phyloP scores from a whole-genome alignment of 495 filamentous ascomycete genomes.

The Barbatosphaeria neglecta region DNA sequence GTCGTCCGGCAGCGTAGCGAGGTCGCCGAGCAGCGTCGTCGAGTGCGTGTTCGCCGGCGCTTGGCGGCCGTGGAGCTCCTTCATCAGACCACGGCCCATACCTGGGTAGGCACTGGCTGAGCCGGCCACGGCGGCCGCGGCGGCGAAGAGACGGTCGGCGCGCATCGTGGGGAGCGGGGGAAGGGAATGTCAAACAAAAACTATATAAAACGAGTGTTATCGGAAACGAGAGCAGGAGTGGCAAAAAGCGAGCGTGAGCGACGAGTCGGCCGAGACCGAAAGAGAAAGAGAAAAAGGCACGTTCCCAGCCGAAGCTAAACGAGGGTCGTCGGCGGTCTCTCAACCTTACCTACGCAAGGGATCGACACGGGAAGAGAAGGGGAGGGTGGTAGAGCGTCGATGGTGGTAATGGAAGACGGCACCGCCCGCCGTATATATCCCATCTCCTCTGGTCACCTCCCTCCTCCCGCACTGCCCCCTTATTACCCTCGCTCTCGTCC shows the following conservation, averaged over 20 bases:
- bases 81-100: conserved; percentile 6
- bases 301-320: background rate
- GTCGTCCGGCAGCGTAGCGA: conserved; percentile 6
- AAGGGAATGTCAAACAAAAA: background rate
- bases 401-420: no score
- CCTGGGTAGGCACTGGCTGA: conserved; percentile 13
- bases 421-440: background rate
- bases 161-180: background rate
- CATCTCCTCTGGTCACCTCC: background rate
- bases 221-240: background rate
- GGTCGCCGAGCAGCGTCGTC: conserved; percentile 21
- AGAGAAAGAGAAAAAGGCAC: background rate
- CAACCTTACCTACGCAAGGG: background rate
- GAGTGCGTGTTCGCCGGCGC: conserved; percentile 6
- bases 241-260: background rate
- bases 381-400: background rate
- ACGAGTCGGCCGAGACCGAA: background rate
- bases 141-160: background rate
- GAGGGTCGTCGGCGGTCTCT: background rate
- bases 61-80: background rate
- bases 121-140: background rate
- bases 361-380: background rate
- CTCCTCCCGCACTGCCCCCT: background rate
- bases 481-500: no score
- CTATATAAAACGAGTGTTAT: background rate